Conservation (phyloP, 768 basidiomycete genomes). For the Austroboletus eburneus region DNA sequence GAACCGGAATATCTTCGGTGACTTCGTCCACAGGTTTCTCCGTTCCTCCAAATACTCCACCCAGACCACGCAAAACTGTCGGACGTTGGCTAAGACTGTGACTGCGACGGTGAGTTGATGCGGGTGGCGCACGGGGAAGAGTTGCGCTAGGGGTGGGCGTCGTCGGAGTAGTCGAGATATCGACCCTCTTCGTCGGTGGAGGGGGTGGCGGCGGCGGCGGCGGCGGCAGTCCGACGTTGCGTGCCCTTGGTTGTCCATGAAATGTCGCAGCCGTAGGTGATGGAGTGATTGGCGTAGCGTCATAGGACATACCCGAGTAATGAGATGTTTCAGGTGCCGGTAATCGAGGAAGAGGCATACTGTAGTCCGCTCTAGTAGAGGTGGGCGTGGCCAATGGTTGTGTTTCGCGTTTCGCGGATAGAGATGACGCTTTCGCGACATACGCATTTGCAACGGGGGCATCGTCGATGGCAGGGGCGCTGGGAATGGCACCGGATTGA, state of each 20-base stretch:
- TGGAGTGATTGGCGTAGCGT: slow-evolving; percentile 42
- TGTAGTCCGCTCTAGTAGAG: slow-evolving; percentile 62
- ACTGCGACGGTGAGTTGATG: slow-evolving; percentile 75
- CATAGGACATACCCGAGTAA: slow-evolving; percentile 80
- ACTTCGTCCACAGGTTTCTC: slow-evolving; percentile 41
- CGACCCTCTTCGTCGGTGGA: slow-evolving; percentile 27
- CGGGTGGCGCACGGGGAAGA: slow-evolving; percentile 67
- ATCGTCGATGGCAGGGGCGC: slow-evolving; percentile 18
- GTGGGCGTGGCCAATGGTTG: slow-evolving; percentile 20
- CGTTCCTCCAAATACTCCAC: slow-evolving; percentile 52
- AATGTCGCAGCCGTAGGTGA: slow-evolving; percentile 60
- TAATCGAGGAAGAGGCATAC: slow-evolving; percentile 76
- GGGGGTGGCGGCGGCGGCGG: slow-evolving; percentile 34
- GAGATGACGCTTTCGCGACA: slow-evolving; percentile 28
- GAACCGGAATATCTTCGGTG: slow-evolving; percentile 37
- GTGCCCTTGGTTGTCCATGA: slow-evolving; percentile 57
- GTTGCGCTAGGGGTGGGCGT: slow-evolving; percentile 29
- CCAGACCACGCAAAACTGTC: slow-evolving; percentile 47
- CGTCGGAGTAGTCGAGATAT: slow-evolving; percentile 19
- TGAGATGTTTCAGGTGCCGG: slow-evolving; percentile 81
- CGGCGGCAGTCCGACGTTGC: slow-evolving; percentile 54
- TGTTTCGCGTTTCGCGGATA: slow-evolving; percentile 31
- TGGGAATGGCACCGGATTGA: slow-evolving; percentile 26
- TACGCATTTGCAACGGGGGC: slow-evolving; percentile 11
- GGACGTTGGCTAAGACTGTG: slow-evolving; percentile 83